These are phyloP conservation scores for Euphorbia tirucalli DNA, from an alignment of 345 rosid genomes.

Conservation along the genomic window DNA sequence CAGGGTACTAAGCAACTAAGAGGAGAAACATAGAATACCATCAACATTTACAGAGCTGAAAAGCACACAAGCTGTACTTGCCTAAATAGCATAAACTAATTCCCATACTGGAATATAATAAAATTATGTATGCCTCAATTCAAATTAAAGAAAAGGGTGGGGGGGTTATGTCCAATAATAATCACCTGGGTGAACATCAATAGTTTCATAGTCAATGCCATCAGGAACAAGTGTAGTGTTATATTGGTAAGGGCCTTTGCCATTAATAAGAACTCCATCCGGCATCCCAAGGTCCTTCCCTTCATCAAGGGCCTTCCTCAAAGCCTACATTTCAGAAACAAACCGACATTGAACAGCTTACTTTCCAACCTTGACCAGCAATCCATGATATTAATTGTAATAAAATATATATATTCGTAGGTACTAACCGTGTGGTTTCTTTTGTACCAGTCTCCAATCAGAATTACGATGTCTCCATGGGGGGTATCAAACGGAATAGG, in stretches of 20 bases:
- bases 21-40: not conserved
- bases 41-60: not conserved
- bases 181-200: conserved; percentile 89
- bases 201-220: conserved; percentile 67
- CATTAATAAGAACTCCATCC: conserved; percentile 91
- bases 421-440: conserved; percentile 86
- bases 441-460: conserved; percentile 95
- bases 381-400: not conserved
- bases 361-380: not conserved
- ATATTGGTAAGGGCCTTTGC: conserved; percentile 94
- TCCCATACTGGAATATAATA: not conserved
- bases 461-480: conserved; percentile 67
- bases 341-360: not conserved
- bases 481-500: conserved; percentile 85
- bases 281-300: conserved; percentile 97
- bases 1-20: conserved; percentile 6
- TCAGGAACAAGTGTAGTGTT: conserved; percentile 81
- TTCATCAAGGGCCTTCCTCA: conserved; percentile 85
- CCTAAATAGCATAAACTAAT: not conserved
- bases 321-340: conserved; percentile 50
- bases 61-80: not conserved
- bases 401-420: not conserved
- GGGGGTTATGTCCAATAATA: conserved; percentile 1
- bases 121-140: not conserved
- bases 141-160: no score